A percentile compares a stretch with the other conserved stretches of the same genome.
Evolutionary conservation across 2,329 filamentous ascomycete genomes (phyloP).

Genomic region (Talaromyces sp.): DNA sequence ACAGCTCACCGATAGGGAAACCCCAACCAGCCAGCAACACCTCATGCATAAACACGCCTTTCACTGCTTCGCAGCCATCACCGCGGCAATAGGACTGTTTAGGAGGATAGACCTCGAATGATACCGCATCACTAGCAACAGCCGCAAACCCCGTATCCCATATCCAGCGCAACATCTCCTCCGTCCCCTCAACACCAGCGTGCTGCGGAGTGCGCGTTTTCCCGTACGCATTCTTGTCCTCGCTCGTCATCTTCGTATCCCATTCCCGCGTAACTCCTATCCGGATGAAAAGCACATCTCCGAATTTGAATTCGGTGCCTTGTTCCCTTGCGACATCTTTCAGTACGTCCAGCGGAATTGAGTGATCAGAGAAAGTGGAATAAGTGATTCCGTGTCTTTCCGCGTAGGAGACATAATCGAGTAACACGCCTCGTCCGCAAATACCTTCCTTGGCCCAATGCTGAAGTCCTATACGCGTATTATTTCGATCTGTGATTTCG

Average conservation of each 20-base stretch:
- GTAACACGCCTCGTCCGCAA: slow-evolving; percentile 51
- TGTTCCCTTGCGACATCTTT: slow-evolving; percentile 43
- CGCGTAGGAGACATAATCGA: slow-evolving; percentile 53
- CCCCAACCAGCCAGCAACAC: slow-evolving; percentile 54
- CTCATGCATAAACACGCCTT: slow-evolving; percentile 46
- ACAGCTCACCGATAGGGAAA: slow-evolving; percentile 50
- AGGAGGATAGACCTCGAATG: slow-evolving; percentile 49
- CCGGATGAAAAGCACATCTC: slow-evolving; percentile 56
- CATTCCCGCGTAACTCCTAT: slow-evolving; percentile 43
- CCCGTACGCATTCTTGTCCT: slow-evolving; percentile 32
- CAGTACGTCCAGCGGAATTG: slow-evolving; percentile 38
- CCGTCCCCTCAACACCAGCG: slow-evolving; percentile 52
- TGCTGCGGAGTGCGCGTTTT: slow-evolving; percentile 43
- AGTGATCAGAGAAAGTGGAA: slow-evolving; percentile 43
- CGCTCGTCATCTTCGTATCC: slow-evolving; percentile 40
- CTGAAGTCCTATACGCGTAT: slow-evolving; percentile 39
- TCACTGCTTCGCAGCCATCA: neutral
- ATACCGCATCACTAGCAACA: slow-evolving; percentile 58
- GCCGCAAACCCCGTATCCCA: slow-evolving; percentile 60
- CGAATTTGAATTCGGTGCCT: slow-evolving; percentile 47
- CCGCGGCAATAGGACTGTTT: neutral
- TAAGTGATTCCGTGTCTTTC: slow-evolving; percentile 41
- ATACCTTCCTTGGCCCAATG: slow-evolving; percentile 12
- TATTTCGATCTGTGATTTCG: slow-evolving; percentile 48
- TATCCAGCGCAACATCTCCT: slow-evolving; percentile 55